phyloP scores from a whole-genome alignment of 2,329 filamentous ascomycete genomes.

The Penicillium sp. region DNA sequence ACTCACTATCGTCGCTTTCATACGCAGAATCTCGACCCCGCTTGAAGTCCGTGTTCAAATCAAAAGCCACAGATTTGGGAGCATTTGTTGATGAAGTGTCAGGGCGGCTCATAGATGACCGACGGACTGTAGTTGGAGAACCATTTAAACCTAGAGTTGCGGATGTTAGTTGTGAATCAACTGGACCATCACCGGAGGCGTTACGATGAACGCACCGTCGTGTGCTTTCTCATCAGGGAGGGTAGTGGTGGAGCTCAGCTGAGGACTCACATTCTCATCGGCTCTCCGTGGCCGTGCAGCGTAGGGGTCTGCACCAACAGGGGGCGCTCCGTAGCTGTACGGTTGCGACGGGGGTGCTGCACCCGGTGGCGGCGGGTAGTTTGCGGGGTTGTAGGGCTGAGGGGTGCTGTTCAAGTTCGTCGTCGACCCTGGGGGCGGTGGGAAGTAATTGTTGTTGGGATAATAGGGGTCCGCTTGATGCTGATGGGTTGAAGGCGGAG shows the following conservation, averaged over 20 bases:
- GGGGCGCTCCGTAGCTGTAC: constrained; percentile 35
- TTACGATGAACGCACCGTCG: constrained; percentile 39
- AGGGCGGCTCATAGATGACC: constrained; percentile 11
- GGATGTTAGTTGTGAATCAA: constrained; percentile 4
- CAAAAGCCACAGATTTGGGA: constrained; percentile 32
- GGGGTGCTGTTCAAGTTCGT: constrained; percentile 21
- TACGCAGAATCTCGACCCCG: constrained; percentile 29
- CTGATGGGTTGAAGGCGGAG: constrained; percentile 30
- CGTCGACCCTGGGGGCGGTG: constrained; percentile 37
- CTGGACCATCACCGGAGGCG: neutral
- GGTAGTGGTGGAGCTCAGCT: constrained; percentile 26
- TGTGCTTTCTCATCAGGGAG: constrained; percentile 31
- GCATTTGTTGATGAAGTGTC: constrained; percentile 19
- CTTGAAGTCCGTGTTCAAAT: constrained; percentile 16
- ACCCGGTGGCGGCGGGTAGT: constrained; percentile 40
- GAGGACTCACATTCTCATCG: constrained; percentile 49
- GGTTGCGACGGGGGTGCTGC: constrained; percentile 33
- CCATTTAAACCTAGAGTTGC: constrained; percentile 14
- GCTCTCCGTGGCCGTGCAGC: constrained; percentile 34
- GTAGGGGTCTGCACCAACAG: constrained; percentile 34
- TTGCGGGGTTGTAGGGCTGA: constrained; percentile 32
- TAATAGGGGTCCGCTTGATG: constrained; percentile 35
- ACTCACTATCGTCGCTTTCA: constrained; percentile 40
- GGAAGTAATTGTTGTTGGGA: constrained; percentile 37
- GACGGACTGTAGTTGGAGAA: constrained; percentile 6